phyloP scores from a whole-genome alignment of 371 early-diverging fungal genomes.

The Actinomucor elegans region DNA sequence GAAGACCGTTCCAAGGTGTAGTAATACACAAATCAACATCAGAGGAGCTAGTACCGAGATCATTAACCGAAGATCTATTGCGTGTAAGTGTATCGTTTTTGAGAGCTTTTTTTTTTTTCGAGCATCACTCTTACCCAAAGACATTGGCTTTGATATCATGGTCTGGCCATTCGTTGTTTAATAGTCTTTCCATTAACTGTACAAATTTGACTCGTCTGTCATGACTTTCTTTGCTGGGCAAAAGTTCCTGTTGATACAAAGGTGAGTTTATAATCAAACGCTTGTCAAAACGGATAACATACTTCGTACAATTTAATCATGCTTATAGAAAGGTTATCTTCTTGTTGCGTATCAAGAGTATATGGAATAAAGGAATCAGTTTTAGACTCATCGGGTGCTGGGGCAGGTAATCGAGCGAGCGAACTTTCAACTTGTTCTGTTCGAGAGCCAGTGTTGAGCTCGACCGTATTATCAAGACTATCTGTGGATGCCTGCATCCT shows the following conservation, averaged over 20 bases:
- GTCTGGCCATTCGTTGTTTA: slow-evolving; percentile 60
- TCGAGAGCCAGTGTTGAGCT: not conserved
- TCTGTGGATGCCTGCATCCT: slow-evolving; percentile 30
- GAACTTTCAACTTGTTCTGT: too few relatives aligned
- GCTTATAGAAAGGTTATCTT: slow-evolving; percentile 19
- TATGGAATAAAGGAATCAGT: slow-evolving; percentile 9
- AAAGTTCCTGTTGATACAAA: slow-evolving; percentile 34
- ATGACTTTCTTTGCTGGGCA: slow-evolving; percentile 61
- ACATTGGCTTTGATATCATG: slow-evolving; percentile 60
- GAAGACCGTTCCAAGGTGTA: slow-evolving; percentile 50
- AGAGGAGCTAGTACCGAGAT: slow-evolving; percentile 52
- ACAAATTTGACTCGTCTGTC: slow-evolving; percentile 54
- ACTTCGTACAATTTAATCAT: slow-evolving; percentile 4
- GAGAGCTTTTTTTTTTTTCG: too few relatives aligned
- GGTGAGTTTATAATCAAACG: not conserved
- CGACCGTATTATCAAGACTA: slow-evolving; percentile 2
- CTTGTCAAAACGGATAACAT: not conserved
- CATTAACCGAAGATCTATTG: slow-evolving; percentile 59
- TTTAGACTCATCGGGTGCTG: slow-evolving; percentile 8
- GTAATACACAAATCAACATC: slow-evolving; percentile 67
- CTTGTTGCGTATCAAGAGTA: slow-evolving; percentile 16
- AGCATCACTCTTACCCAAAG: slow-evolving; percentile 62
- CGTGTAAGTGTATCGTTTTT: not conserved
- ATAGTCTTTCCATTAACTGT: slow-evolving; percentile 51
- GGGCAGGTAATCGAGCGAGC: not conserved